phyloP scores from a whole-genome alignment of 2,329 filamentous ascomycete species.

The Aspergillus melleus region DNA sequence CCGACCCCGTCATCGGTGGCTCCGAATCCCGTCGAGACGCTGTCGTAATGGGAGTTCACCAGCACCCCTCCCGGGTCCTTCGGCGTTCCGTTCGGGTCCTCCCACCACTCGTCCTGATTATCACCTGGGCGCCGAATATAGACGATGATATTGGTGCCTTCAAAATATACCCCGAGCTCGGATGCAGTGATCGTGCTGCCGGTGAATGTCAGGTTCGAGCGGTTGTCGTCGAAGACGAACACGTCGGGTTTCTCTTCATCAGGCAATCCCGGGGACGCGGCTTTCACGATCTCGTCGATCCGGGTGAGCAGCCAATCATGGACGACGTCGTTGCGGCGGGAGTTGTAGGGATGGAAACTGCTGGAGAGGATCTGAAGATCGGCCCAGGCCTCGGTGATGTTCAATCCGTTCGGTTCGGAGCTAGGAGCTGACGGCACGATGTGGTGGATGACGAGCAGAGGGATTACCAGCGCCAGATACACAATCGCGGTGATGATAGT shows the following conservation, averaged over 20 bases:
- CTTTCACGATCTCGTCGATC: slow-evolving; percentile 67
- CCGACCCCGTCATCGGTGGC: slow-evolving; percentile 94
- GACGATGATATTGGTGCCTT: slow-evolving; percentile 87
- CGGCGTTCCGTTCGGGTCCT: slow-evolving; percentile 48
- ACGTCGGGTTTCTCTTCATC: slow-evolving; percentile 32
- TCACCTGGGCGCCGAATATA: slow-evolving; percentile 84
- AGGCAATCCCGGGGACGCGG: slow-evolving; percentile 39
- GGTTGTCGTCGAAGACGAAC: slow-evolving; percentile 75
- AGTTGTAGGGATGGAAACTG: slow-evolving; percentile 86
- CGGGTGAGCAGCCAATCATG: slow-evolving; percentile 72
- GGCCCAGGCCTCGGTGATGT: slow-evolving; percentile 81
- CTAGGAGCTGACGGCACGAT: slow-evolving; percentile 68
- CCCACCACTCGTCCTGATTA: slow-evolving; percentile 73
- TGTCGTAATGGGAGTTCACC: slow-evolving; percentile 94
- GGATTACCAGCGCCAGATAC: slow-evolving; percentile 76
- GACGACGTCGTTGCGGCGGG: slow-evolving; percentile 76
- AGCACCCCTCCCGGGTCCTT: slow-evolving; percentile 72
- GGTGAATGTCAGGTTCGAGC: slow-evolving; percentile 75
- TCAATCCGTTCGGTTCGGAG: slow-evolving; percentile 63
- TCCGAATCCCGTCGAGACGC: slow-evolving; percentile 86
- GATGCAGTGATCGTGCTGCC: slow-evolving; percentile 42
- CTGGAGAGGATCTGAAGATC: slow-evolving; percentile 76
- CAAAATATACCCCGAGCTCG: slow-evolving; percentile 70
- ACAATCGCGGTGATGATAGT: slow-evolving; percentile 73
- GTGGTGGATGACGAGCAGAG: slow-evolving; percentile 72